Evolutionary conservation across 2,329 filamentous ascomycete genomes (phyloP), one percentile per base, ranked within the genome.

Genomic region (Furcasterigmium sp.): DNA sequence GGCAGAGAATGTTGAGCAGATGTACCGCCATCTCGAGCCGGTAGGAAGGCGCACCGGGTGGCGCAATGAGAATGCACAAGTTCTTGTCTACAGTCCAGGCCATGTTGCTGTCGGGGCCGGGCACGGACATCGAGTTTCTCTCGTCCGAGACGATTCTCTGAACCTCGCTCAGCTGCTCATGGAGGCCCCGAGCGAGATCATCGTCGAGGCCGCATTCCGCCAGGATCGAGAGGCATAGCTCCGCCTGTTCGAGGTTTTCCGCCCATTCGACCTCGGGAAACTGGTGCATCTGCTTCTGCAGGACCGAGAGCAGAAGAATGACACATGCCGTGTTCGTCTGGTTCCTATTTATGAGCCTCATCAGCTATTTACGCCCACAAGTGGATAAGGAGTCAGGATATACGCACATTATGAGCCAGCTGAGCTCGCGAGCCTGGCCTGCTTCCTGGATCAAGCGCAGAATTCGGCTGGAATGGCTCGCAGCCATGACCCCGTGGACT

Each of bases 371-470:
- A 1, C 52, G 46, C 28, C 48, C 51, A 18, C 56, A 53, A 15
- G 56, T 14, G 14, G 35, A 21, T 9, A 37, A 17, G 17, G 20
- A n/a, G 21, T 14, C 20, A 11, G 9, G 7, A 11, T 26, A 7
- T 26, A 39, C 56, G 43, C 50, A 61, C 60, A 61, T 58, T 11
- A 60, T 53, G 7, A 61, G 45, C 56, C 58, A 62, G 26, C 53
- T 57, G 1, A 53, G 46, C 28, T 49, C 51, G 19, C 56, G 53
- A 15, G 56, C 45, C 14, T 47, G 46, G 5, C 47, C 43, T 13
- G 55, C 52, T 8, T 43, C 41, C 2, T 54, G 40, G 4, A 63
- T 44, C 2, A 55, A 38, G 1, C 46, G 42, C 4, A 59, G 46
- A 4, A 62, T 53, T 3, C 48, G 36, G 0, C 58, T 55, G 1